Conservation (phyloP, 2,329 filamentous ascomycete species). For the Zymoseptoria brevis region DNA sequence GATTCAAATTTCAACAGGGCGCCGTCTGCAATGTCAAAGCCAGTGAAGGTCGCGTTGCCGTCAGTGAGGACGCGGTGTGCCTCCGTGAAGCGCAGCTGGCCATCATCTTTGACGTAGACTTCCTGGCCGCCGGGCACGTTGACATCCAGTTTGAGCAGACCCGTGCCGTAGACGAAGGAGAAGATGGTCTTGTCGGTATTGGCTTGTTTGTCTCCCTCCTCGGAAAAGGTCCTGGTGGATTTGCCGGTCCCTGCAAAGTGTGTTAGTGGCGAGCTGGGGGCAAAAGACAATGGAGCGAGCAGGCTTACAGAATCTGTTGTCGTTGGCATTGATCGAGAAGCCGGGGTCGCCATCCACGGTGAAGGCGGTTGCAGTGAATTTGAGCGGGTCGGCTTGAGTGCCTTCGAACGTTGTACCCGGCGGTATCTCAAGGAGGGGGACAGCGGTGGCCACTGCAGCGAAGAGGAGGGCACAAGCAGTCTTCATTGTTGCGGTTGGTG, state of each 20-base stretch:
- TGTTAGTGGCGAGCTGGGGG: neutral
- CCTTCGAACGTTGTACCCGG: neutral
- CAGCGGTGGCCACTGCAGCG: conserved; percentile 15
- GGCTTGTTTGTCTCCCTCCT: conserved; percentile 6
- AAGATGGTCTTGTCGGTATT: conserved; percentile 20
- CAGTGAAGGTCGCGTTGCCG: conserved; percentile 20
- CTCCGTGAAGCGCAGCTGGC: conserved; percentile 23
- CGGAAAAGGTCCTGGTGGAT: conserved; percentile 25
- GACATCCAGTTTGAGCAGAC: conserved; percentile 14
- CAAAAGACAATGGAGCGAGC: neutral
- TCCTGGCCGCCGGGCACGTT: conserved; percentile 25
- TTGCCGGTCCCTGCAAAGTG: conserved; percentile 17
- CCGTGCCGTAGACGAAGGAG: conserved; percentile 15
- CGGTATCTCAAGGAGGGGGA: conserved; percentile 3
- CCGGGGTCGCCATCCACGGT: conserved; percentile 17
- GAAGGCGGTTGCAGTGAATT: conserved; percentile 16
- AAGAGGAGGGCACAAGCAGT: conserved; percentile 13
- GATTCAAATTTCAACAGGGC: conserved; percentile 10
- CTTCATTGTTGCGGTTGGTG: conserved; percentile 21
- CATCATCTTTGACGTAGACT: conserved; percentile 24
- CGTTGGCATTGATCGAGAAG: conserved; percentile 22
- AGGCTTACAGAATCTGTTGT: conserved; percentile 14
- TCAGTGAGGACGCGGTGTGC: conserved; percentile 22
- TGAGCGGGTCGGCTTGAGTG: conserved; percentile 1
- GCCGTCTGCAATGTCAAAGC: conserved; percentile 9